Conservation (phyloP, 139 green algal genomes). For the Closterium sp. region DNA sequence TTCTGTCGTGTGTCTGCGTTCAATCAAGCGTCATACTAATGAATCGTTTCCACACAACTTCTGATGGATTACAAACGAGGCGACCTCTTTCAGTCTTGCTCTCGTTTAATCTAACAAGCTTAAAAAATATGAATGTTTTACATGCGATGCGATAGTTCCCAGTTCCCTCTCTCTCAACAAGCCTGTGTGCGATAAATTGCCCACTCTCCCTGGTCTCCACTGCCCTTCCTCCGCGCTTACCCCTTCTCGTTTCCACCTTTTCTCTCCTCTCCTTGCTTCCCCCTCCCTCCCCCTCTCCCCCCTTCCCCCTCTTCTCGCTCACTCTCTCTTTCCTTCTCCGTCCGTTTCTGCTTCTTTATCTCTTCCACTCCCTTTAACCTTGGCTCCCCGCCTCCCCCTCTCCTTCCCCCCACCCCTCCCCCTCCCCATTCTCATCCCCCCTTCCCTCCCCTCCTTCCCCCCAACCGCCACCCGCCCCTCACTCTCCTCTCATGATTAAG, state of each 20-base stretch:
- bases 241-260: background rate
- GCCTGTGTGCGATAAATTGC: no score
- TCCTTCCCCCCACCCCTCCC: no score
- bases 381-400: no score
- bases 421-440: background rate
- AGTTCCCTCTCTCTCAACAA: no score
- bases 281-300: no score
- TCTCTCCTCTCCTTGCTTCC: background rate
- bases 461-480: conserved; percentile 2
- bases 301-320: no score
- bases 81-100: background rate
- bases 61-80: background rate
- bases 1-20: background rate
- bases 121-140: background rate
- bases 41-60: no score
- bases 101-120: background rate
- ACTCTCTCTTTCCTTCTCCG: no score
- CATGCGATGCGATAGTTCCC: no score
- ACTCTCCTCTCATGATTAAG: background rate
- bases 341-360: background rate
- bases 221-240: no score
- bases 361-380: background rate
- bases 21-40: background rate
- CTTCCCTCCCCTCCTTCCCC: background rate
- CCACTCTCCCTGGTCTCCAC: no score